Base-by-base conservation (phyloP, 768 basidiomycete species). In the Lactarius quietus region DNA sequence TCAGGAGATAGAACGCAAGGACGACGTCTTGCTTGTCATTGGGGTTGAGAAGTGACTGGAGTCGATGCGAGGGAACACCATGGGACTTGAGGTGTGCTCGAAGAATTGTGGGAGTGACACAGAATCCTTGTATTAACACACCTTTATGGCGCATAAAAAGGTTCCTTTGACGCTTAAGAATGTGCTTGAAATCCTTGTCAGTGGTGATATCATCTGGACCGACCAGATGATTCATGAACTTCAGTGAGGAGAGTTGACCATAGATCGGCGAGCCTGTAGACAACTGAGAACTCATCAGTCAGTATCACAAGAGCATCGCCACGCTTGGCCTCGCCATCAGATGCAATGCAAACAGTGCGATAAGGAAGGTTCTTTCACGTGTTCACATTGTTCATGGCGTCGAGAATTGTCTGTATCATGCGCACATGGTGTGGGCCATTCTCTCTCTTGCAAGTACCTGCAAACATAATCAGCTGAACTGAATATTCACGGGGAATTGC, bases 131-230 rank as follows among this genome's bases (percentile, higher is more conserved):
- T 0, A 58, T 20, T 9, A 18, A 1, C 1, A 58, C 17, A 6
- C 57, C 57, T n/a, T 43, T 58, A 3, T 43, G 18, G 8, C 17
- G 17, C 28, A 58, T 41, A 17, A n/a, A n/a, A n/a, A 58, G 7
- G 20, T 58, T 58, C 3, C 28, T 1, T 26, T 20, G 39, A 17
- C 39, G 26, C 28, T 58, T 58, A 28, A 58, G 17, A 14, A 57
- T 18, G 23, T 57, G 57, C 29, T 57, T 57, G 38, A 7, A 15
- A 18, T 57, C 57, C 23, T 57, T 57, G 38, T 57, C 57, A 12
- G 57, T 23, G 0, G 26, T 57, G 15, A 57, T 28, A 26, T 57
- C 26, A 18, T 57, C 57, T 7, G 38, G 23, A 6, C 57, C 38
- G 2, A 57, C 36, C 3, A 41, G 38, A 26, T 39, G 23, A 41